phyloP scores from a whole-genome alignment of 306 rosid species.

The Dryas alaskensis region DNA sequence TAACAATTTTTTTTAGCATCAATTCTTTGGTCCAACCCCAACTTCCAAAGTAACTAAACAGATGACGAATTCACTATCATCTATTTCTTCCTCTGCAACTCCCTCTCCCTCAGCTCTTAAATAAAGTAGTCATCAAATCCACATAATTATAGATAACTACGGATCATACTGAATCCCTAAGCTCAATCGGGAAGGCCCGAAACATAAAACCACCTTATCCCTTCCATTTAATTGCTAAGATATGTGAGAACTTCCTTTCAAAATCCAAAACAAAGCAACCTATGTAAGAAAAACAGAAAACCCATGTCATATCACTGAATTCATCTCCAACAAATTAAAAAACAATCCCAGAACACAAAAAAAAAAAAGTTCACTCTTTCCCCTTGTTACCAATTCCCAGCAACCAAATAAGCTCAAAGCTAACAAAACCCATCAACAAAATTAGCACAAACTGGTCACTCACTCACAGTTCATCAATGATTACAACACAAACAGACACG shows the following conservation, averaged over 20 bases:
- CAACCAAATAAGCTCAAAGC: neutral
- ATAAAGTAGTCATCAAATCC: neutral
- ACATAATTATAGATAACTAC: neutral
- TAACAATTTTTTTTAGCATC: neutral
- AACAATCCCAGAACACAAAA: neutral
- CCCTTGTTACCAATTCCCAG: neutral
- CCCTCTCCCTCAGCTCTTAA: neutral
- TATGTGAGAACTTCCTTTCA: neutral
- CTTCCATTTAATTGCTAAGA: neutral
- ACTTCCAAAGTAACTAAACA: neutral
- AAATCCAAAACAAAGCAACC: neutral
- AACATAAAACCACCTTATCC: neutral
- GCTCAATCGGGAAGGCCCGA: neutral
- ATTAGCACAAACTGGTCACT: neutral
- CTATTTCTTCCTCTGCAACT: neutral
- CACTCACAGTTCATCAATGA: neutral
- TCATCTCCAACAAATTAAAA: neutral
- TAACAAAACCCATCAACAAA: neutral
- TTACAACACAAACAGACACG: neutral
- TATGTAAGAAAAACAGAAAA: neutral
- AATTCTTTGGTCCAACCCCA: neutral
- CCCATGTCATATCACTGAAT: neutral
- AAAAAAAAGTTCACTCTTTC: conserved; percentile 1
- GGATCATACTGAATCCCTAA: neutral
- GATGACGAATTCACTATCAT: neutral